Evolutionary conservation across 140 eudicot genomes (phyloP).

Genomic region (Senecio squalidus): DNA sequence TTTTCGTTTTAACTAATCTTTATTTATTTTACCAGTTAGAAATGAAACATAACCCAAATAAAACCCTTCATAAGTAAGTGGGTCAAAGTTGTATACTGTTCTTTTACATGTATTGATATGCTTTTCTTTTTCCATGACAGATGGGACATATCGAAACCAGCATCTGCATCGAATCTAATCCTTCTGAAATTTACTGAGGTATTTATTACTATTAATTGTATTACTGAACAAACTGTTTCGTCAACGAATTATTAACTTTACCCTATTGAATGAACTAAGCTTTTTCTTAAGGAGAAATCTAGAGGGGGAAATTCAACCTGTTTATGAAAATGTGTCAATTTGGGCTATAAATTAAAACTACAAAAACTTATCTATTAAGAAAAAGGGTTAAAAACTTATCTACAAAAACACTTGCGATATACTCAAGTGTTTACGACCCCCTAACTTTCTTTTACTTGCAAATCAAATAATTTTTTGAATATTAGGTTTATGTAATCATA

Average conservation of each 20-base stretch:
- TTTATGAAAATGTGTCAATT: neutral
- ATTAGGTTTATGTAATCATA: neutral
- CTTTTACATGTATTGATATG: neutral
- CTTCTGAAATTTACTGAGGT: constrained; percentile 88
- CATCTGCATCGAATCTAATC: constrained; percentile 73
- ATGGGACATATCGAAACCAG: constrained; percentile 87
- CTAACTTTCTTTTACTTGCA: neutral
- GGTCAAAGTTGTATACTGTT: too few species aligned
- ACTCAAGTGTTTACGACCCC: neutral
- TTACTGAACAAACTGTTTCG: neutral
- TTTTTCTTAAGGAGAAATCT: neutral
- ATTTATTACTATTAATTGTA: constrained; percentile 7
- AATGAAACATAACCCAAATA: too few species aligned
- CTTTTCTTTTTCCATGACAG: constrained; percentile 31
- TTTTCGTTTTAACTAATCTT: too few species aligned
- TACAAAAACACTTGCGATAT: neutral
- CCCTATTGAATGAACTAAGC: neutral
- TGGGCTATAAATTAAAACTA: neutral
- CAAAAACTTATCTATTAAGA: neutral
- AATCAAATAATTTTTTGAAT: neutral
- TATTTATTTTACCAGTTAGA: too few species aligned
- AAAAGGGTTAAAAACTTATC: neutral
- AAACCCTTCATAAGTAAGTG: too few species aligned
- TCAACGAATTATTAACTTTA: too few species aligned
- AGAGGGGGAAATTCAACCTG: neutral